These are phyloP conservation scores for Pseudocercospora musae DNA, from an alignment of 2,329 filamentous ascomycete species.

Conservation along the genomic window DNA sequence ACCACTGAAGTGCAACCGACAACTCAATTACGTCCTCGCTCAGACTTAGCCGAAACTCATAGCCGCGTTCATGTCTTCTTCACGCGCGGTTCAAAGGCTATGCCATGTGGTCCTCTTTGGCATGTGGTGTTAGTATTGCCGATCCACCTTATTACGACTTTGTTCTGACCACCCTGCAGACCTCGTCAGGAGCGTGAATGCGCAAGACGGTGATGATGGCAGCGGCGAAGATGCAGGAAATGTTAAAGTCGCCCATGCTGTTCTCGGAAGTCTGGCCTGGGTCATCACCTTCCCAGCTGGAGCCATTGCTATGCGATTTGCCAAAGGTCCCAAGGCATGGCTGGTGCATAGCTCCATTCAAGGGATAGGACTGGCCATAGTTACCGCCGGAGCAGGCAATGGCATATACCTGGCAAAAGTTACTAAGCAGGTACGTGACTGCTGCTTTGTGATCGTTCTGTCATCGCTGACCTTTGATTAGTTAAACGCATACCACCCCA, in stretches of 20 bases:
- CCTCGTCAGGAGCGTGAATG: background rate
- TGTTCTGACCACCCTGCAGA: background rate
- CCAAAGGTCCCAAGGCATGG: background rate
- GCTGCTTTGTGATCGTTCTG: background rate
- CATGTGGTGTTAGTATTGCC: background rate
- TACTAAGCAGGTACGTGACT: background rate
- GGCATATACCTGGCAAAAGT: background rate
- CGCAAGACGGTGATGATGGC: background rate
- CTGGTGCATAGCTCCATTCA: background rate
- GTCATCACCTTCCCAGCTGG: background rate
- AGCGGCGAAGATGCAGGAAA: background rate
- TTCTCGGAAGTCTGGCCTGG: background rate
- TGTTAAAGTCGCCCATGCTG: background rate
- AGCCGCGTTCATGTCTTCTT: background rate
- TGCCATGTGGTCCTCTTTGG: background rate
- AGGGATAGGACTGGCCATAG: background rate
- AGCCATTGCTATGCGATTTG: background rate
- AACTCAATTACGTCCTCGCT: background rate
- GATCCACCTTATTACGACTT: background rate
- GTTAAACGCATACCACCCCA: background rate
- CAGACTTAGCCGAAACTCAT: background rate
- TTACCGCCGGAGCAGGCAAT: background rate
- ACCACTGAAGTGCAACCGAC: background rate
- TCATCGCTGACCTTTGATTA: background rate
- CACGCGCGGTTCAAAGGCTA: background rate